A percentile compares a stretch with the other conserved stretches of the same genome.
phyloP scores from a whole-genome alignment of 148 eudicot genomes.

The Chenopodium formosanum region DNA sequence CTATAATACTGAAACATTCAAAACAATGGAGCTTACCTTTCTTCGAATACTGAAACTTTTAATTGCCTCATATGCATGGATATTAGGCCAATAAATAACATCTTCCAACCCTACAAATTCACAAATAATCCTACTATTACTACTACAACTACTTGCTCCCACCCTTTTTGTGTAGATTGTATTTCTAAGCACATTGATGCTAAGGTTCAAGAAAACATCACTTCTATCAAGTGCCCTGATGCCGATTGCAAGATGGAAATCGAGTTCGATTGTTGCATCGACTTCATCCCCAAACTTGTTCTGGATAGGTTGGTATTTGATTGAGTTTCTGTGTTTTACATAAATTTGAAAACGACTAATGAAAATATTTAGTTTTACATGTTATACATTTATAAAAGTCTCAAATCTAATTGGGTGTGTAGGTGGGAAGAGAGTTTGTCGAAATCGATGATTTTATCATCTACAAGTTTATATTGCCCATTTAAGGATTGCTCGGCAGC shows the following conservation, averaged over 20 bases:
- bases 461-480: neutral
- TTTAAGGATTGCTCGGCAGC: neutral
- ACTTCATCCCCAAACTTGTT: neutral
- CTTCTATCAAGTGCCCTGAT: neutral
- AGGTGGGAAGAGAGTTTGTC: slow-evolving; percentile 2
- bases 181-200: neutral
- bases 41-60: neutral
- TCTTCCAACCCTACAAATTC: neutral
- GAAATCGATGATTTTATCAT: neutral
- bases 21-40: no score
- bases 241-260: neutral
- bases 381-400: no score
- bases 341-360: no score
- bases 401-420: neutral
- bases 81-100: neutral
- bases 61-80: slow-evolving; percentile 5
- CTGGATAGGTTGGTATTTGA: neutral
- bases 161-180: neutral
- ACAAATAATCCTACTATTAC: neutral
- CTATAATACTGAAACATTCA: no score
- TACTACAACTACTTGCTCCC: neutral
- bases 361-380: no score
- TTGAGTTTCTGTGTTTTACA: neutral
- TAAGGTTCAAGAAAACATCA: neutral
- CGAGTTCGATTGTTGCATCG: neutral